A percentile compares a stretch with the other conserved stretches of the same genome.
Conservation (phyloP, 495 filamentous ascomycete species). For the Chlorociboria aeruginascens region DNA sequence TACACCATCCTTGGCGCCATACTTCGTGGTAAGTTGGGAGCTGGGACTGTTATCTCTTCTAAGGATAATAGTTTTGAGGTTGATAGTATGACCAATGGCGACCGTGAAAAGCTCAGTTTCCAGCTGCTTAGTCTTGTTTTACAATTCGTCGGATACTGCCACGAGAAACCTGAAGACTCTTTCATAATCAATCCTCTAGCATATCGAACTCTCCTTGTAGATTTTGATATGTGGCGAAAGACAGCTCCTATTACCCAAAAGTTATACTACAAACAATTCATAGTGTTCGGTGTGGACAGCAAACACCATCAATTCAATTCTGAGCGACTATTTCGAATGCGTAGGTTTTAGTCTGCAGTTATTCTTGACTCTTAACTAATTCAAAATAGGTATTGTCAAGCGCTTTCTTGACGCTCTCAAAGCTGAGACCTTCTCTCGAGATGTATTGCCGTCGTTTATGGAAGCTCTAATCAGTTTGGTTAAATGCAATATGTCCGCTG, state of each 20-base stretch:
- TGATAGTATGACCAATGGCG: conserved; percentile 32
- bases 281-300: conserved; percentile 69
- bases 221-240: conserved; percentile 83
- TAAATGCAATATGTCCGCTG: conserved; percentile 64
- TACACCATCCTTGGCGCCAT: conserved; percentile 77
- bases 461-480: conserved; percentile 65
- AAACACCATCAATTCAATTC: conserved; percentile 87
- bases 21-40: conserved; percentile 63
- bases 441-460: conserved; percentile 63
- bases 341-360: conserved; percentile 43
- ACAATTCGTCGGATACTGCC: conserved; percentile 76
- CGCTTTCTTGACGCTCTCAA: conserved; percentile 83
- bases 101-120: conserved; percentile 51
- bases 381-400: conserved; percentile 66
- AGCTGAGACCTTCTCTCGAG: conserved; percentile 58
- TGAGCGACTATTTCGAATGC: conserved; percentile 74
- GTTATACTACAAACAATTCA: conserved; percentile 86
- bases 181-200: conserved; percentile 93
- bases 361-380: conserved; percentile 1
- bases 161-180: conserved; percentile 62
- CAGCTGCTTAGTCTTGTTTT: conserved; percentile 67
- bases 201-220: conserved; percentile 81
- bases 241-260: conserved; percentile 61
- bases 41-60: conserved; percentile 29
- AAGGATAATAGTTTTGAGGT: conserved; percentile 23